phyloP scores from a whole-genome alignment of 2,329 filamentous ascomycete species.

The Fusarium palustre region DNA sequence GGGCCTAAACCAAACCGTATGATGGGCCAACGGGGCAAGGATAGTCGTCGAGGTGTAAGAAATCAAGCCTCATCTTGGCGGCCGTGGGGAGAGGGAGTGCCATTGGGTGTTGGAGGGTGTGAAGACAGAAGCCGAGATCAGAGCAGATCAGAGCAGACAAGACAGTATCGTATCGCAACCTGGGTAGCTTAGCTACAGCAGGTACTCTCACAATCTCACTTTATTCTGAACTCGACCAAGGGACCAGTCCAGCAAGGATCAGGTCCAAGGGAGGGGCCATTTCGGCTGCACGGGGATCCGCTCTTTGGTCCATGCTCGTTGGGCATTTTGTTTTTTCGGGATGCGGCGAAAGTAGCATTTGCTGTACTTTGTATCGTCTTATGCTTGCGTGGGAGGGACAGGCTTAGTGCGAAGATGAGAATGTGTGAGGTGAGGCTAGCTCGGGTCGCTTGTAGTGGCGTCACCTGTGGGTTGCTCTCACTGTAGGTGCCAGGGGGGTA shows the following conservation, averaged over 20 bases:
- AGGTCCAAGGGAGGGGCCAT: conserved; percentile 36
- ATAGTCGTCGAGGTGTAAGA: conserved; percentile 38
- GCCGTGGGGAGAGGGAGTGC: conserved; percentile 45
- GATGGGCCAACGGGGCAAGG: conserved; percentile 44
- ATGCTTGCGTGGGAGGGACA: conserved; percentile 24
- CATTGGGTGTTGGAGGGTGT: conserved; percentile 28
- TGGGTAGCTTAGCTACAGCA: conserved; percentile 1
- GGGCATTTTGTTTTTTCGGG: conserved; percentile 25
- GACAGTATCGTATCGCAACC: conserved; percentile 1
- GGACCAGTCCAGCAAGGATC: conserved; percentile 24
- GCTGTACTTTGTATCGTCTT: conserved; percentile 19
- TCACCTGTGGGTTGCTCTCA: conserved; percentile 27
- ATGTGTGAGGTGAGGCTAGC: conserved; percentile 25
- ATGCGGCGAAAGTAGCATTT: conserved; percentile 35
- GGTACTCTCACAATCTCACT: no score
- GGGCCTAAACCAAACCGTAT: conserved; percentile 47
- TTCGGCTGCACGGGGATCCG: conserved; percentile 49
- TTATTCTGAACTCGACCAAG: conserved; percentile 15
- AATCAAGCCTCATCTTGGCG: conserved; percentile 44
- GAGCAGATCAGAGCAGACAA: conserved; percentile 34
- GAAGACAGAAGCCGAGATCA: conserved; percentile 27
- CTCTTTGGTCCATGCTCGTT: conserved; percentile 36
- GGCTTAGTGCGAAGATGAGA: conserved; percentile 18
- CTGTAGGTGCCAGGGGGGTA: conserved; percentile 3
- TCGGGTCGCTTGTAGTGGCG: conserved; percentile 35